These are phyloP conservation scores for Medicago ruthenica DNA, from an alignment of 306 rosid genomes.

Conservation along the genomic window DNA sequence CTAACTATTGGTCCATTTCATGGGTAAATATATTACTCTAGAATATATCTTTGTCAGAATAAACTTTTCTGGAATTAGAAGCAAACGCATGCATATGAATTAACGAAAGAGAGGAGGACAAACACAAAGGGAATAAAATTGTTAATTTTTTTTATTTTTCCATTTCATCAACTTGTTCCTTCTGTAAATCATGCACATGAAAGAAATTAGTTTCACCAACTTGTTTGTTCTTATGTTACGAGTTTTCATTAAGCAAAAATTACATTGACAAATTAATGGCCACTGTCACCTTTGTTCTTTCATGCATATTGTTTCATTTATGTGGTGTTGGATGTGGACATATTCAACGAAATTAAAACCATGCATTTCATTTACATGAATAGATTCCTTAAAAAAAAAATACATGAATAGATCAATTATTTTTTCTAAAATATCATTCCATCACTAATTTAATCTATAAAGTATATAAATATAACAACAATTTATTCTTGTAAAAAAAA, in stretches of 20 bases:
- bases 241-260: constrained; percentile 23
- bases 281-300: neutral
- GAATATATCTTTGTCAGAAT: constrained; percentile 47
- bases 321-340: neutral
- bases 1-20: constrained; percentile 38
- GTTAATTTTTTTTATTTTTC: constrained; percentile 23
- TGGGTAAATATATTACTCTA: constrained; percentile 20
- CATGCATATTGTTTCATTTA: neutral
- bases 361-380: neutral
- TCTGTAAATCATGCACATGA: neutral
- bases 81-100: neutral
- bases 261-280: neutral
- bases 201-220: constrained; percentile 34
- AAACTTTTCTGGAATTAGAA: constrained; percentile 37
- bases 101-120: constrained; percentile 39
- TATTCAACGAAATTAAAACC: neutral
- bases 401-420: no score
- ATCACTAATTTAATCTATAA: no score
- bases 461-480: no score
- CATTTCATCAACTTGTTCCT: neutral
- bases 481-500: no score
- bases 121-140: constrained; percentile 37
- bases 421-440: no score
- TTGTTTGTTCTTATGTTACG: constrained; percentile 30
- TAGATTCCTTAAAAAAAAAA: no score